Conservation (phyloP, 768 basidiomycete species). For the Termitomyces sp. region DNA sequence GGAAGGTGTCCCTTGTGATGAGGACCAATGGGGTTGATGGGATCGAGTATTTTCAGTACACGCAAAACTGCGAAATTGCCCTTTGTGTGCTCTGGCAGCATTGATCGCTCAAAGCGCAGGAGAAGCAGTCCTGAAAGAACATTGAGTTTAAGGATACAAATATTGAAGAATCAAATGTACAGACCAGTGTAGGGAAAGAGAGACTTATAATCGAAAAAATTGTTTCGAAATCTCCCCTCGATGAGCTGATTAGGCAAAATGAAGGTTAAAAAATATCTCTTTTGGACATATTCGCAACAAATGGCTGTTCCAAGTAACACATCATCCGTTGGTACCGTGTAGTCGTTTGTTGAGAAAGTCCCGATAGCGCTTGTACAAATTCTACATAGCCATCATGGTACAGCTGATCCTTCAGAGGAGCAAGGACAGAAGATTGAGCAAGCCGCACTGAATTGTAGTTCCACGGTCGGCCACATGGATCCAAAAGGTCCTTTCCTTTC, state of each 20-base stretch:
- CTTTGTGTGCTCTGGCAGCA: slow-evolving; percentile 24
- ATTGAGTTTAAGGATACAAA: not conserved
- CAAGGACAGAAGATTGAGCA: no score
- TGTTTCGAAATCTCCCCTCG: not conserved
- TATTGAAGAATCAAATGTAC: not conserved
- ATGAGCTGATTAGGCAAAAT: not conserved
- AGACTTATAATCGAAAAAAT: not conserved
- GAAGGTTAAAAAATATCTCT: not conserved
- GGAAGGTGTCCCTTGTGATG: slow-evolving; percentile 6
- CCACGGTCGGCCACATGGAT: no score
- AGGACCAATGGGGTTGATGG: slow-evolving; percentile 12
- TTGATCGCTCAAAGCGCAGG: slow-evolving; percentile 17
- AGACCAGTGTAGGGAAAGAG: not conserved
- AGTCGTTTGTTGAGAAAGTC: no score
- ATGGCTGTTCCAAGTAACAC: slow-evolving; percentile 7
- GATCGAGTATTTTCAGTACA: slow-evolving; percentile 19
- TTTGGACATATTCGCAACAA: no score
- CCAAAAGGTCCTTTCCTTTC: no score
- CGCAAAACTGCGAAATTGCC: slow-evolving; percentile 31
- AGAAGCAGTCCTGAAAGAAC: slow-evolving; percentile 8
- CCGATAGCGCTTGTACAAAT: no score
- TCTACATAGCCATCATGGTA: no score
- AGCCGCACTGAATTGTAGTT: no score
- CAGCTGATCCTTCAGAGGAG: no score
- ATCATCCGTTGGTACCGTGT: not conserved